Evolutionary conservation across 805 yeast genomes (phyloP), one percentile per base, ranked within the genome.

Genomic region (Candida tammaniensis): DNA sequence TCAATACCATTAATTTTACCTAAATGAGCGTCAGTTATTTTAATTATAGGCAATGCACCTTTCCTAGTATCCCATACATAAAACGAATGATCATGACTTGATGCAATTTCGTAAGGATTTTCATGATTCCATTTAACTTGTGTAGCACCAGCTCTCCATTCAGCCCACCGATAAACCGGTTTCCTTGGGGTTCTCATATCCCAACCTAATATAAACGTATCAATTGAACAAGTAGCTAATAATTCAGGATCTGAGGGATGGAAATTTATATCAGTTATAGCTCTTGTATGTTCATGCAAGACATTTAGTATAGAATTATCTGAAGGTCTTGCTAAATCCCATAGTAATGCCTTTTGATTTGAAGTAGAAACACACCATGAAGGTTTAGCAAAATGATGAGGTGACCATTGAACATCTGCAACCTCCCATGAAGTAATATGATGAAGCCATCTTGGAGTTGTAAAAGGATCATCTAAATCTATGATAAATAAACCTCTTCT

Each of bases 321-420:
- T 7, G 76, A 66, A 0, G 86, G 81, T 44, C 91, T 63, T 1
- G 85, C 79, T 40, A 93, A 60, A 59, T 93, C 91, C 98, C 98
- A 93, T 4, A 93, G 77, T 52, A 93, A 69, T 1, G 96, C 98
- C 61, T 91, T 91, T 54, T 91, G 98, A 57, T 91, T 93, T 1
- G 95, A 83, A 0, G 98, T 87, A 0, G 96, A 86, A 1, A 91
- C 82, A 27, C 93, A 86, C 95, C 97, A 89, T 5, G 82, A 70
- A 1, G 95, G 91, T 45, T 85, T 86, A 2, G 80, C 72, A 5
- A 74, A 68, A 38, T 59, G 62, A 54, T 93, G 97, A 0, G 97
- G 96, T 2, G 94, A 86, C 98, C 98, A 93, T 57, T 93, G 98
- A 1, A 91, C 97, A 55, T 91, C 97, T 0, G 98, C 96, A 3